phyloP scores from a whole-genome alignment of 345 rosid genomes.

The Bruguiera gymnorhiza region DNA sequence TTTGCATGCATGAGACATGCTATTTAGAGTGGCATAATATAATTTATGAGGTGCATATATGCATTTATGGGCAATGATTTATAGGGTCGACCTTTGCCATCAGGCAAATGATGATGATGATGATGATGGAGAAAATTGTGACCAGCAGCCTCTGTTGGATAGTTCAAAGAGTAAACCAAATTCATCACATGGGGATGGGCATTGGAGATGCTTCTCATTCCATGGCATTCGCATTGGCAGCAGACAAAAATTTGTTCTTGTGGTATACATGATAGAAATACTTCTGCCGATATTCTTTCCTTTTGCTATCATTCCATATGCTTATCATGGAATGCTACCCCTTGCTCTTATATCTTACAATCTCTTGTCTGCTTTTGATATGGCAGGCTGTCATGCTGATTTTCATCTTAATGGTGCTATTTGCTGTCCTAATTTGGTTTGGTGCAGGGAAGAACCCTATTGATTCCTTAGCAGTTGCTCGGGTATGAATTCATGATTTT shows the following conservation, averaged over 20 bases:
- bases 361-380: neutral
- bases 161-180: slow-evolving; percentile 34
- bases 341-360: neutral
- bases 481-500: slow-evolving; percentile 29
- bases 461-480: slow-evolving; percentile 44
- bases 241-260: slow-evolving; percentile 55
- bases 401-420: slow-evolving; percentile 47
- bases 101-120: slow-evolving; percentile 50
- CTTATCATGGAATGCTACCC: neutral
- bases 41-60: slow-evolving; percentile 24
- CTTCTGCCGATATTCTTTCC: neutral
- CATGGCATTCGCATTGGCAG: slow-evolving; percentile 49
- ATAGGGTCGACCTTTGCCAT: slow-evolving; percentile 79
- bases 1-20: slow-evolving; percentile 1
- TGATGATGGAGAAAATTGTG: slow-evolving; percentile 43
- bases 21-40: slow-evolving; percentile 8
- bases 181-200: slow-evolving; percentile 30
- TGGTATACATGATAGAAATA: slow-evolving; percentile 28
- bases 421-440: slow-evolving; percentile 54
- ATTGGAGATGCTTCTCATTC: slow-evolving; percentile 46
- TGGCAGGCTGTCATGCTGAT: slow-evolving; percentile 42
- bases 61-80: slow-evolving; percentile 40
- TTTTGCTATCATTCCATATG: neutral
- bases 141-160: slow-evolving; percentile 46
- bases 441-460: slow-evolving; percentile 47